Percentiles rank a stretch among this genome's conserved stretches.
phyloP scores from a whole-genome alignment of 2,329 filamentous ascomycete genomes.

The Apiospora marii region DNA sequence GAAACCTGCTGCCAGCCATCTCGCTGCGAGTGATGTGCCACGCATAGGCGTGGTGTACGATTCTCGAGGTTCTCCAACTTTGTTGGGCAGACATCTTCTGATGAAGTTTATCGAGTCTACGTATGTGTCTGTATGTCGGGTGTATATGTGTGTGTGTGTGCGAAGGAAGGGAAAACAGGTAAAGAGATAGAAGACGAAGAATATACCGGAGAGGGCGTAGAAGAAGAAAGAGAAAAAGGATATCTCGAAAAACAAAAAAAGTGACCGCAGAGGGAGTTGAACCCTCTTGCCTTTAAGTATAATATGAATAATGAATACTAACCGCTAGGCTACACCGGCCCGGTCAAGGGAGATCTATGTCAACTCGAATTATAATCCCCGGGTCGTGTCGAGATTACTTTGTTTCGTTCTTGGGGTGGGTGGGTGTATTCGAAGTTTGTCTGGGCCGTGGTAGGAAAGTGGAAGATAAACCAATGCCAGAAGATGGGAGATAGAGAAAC shows the following conservation, averaged over 20 bases:
- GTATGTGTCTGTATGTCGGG: too few species aligned
- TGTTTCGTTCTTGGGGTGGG: background rate
- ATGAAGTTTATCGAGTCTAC: too few species aligned
- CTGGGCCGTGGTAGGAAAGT: background rate
- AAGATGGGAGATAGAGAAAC: too few species aligned
- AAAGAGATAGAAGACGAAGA: background rate
- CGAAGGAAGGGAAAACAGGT: background rate
- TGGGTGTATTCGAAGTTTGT: background rate
- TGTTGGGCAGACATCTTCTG: too few species aligned
- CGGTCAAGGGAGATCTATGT: background rate
- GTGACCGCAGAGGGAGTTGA: slow-evolving; percentile 13
- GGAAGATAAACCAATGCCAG: background rate
- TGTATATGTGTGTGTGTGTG: background rate
- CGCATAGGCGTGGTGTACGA: too few species aligned
- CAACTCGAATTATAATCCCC: too few species aligned
- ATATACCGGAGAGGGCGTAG: background rate
- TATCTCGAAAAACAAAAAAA: background rate
- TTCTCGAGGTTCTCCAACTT: too few species aligned
- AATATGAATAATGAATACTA: background rate
- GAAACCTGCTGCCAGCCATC: too few species aligned
- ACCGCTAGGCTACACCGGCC: slow-evolving; percentile 5
- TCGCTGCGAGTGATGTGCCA: too few species aligned
- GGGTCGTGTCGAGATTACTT: background rate
- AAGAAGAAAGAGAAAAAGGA: background rate
- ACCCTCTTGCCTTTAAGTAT: slow-evolving; percentile 11